A percentile compares a stretch with the other conserved stretches of the same genome.
These are phyloP conservation scores for Barnettozyma pratensis DNA, from an alignment of 805 yeast species.

Conservation along the genomic window DNA sequence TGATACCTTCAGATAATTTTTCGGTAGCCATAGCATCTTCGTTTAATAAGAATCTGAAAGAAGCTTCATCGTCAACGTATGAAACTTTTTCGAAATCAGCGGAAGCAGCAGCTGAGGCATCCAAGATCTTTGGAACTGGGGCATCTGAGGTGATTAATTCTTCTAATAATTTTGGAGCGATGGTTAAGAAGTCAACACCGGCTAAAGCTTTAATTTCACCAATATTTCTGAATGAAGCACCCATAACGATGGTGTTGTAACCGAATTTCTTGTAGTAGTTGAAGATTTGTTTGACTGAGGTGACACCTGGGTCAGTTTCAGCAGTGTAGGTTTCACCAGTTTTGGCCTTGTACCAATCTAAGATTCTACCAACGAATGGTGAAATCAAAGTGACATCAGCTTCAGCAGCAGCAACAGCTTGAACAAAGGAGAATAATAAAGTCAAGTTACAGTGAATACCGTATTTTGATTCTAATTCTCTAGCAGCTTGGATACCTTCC, in stretches of 20 bases:
- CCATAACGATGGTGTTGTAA: constrained; percentile 98
- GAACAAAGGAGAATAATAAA: constrained; percentile 87
- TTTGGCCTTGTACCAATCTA: constrained; percentile 95
- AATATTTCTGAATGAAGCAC: constrained; percentile 97
- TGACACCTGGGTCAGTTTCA: constrained; percentile 93
- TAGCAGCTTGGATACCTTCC: constrained; percentile 99
- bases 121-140: constrained; percentile 76
- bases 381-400: constrained; percentile 94
- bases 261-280: constrained; percentile 97
- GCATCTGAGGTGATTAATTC: constrained; percentile 75
- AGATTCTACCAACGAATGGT: constrained; percentile 98
- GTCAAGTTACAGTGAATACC: constrained; percentile 95
- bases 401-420: constrained; percentile 99
- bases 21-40: constrained; percentile 99
- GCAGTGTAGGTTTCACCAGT: constrained; percentile 84
- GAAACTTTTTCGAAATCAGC: constrained; percentile 64
- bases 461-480: constrained; percentile 86
- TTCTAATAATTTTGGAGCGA: constrained; percentile 89
- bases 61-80: constrained; percentile 78
- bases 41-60: constrained; percentile 86
- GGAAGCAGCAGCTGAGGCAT: constrained; percentile 56
- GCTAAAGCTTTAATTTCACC: constrained; percentile 96
- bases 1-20: constrained; percentile 96
- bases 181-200: constrained; percentile 94
- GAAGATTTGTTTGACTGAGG: constrained; percentile 81